Base-by-base conservation (phyloP, 1,284 basidiomycete species). In the Naganishia albida region DNA sequence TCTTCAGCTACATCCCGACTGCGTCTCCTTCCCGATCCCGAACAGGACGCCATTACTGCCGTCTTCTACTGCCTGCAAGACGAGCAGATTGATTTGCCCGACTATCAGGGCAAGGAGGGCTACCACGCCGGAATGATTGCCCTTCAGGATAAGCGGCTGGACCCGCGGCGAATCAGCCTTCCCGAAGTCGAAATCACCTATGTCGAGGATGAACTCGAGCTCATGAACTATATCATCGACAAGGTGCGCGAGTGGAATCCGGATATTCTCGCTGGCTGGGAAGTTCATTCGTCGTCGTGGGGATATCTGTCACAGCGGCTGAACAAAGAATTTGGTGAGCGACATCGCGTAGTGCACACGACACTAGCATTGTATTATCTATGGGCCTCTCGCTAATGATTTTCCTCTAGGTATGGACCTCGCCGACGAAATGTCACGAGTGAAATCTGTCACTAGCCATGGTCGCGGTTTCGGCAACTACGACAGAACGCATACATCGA, bases 251-350 rank as follows among this genome's bases (percentile, higher is more conserved):
- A 87, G 0, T 81, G 90, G 72, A 93, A 99, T 77, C 95, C 95
- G 0, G 95, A 99, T 75, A 88, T 97, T 49, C 75, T 99, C 1
- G 84, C 86, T 0, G 95, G 95, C 10, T 98, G 92, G 90, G 94
- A 99, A 70, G 83, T 96, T 15, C 91, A 97, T 73, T 83, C 84
- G 18, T 82, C 85, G 0, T 93, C 90, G 1, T 99, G 95, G 95
- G 93, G 93, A 0, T 98, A 93, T 77, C 78, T 97, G 0, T 81
- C 84, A 60, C 85, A 85, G n/a, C 83, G 94, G 52, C 88, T 86
- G 0, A 55, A 74, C 34, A 76, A 77, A 67, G 77, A 80, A 12
- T 86, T 87, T 69, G 86, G 90, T 90, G 69, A 62, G 79, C 75
- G 40, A n/a, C 30, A 26, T 38, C 34, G 54, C 52, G 62, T 49